Evolutionary conservation across 768 basidiomycete genomes (phyloP), one percentile per base, ranked within the genome.

Genomic region (Agrocybe pediades): DNA sequence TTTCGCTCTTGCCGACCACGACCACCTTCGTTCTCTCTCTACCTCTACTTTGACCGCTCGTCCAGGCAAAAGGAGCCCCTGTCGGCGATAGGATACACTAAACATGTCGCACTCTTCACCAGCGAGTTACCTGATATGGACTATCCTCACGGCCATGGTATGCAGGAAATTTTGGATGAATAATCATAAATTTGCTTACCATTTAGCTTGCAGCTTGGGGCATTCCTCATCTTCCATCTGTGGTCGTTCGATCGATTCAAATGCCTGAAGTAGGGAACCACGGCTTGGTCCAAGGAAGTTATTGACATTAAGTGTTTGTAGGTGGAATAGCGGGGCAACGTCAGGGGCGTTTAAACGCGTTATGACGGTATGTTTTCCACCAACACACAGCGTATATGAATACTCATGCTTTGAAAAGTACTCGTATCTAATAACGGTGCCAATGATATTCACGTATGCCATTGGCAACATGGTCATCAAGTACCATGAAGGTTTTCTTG

Each of bases 231-330:
- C 2, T 86, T 81, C 64, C 90, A 92, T 62, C 68, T 92, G 47
- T 92, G 87, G 85, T 85, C 85, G 5, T 92, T 88, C 63, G 90
- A 92, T 65, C 77, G 80, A 53, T 92, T 92, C 74, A 81, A 77
- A 60, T 91, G 88, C 65, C 65, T 92, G 49, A 84, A 63, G 87
- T 88, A 54, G 58, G 80, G 7, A 7, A 25, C 5, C 17, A 9
- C 13, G 23, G 21, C 30, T 43, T 21, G 41, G 6, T 16, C 40
- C 6, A 16, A 24, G 44, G 21, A 47, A 46, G 19, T 41, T 11
- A 27, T 20, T n/a, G 36, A 40, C 29, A 48, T 43, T 21, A 26
- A 25, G 25, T 19, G 21, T n/a, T 29, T 49, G 21, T 54, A 90
- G 88, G 65, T 90, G 88, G 87, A 82, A 85, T 61, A 80, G 78